Evolutionary conservation across 495 filamentous ascomycete species (phyloP), one percentile per base, ranked within the genome.

Genomic region (Aspergillus homomorphus): DNA sequence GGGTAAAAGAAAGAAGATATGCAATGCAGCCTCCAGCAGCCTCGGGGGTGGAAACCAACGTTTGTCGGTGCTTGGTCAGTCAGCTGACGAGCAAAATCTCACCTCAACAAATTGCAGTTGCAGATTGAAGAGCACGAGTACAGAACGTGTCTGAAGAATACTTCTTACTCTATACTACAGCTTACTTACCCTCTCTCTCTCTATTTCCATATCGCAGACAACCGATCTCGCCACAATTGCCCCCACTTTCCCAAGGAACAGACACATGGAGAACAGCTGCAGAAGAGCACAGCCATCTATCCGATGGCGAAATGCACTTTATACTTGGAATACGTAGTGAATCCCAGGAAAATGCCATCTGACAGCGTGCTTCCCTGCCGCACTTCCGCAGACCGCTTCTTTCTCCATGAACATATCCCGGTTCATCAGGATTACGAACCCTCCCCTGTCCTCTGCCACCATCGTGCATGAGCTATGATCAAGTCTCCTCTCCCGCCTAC

Each of bases 351-450:
- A 38, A 2, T 38, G 26, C 26, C 9, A 28, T 26, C 22, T 46
- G 42, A 45, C 30, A 55, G 56, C 51, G 26, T 53, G 7, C 28
- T 53, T 53, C 6, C 16, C 12, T 53, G 23, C 28, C 41, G 44
- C 26, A 42, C 52, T 59, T 38, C 59, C 58, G 63, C 57, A 65
- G 63, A 65, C 63, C 63, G 63, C 63, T 60, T 55, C 54, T 64
- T 60, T 38, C 33, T 38, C 33, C 7, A 54, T 58, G 38, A 49
- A 15, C 8, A 48, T 22, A 22, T 15, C 18, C n/a, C 20, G 28
- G 12, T 57, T 26, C 45, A 12, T 22, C 21, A 42, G 48, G 23
- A 30, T 21, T 33, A 26, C 45, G 50, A 20, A 49, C 23, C 23
- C 21, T 48, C 20, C 41, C 42, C n/a, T 43, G 42, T 42, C 16